Evolutionary conservation across 2,329 filamentous ascomycete genomes (phyloP).

Genomic region (Lasiodiplodia sp.): DNA sequence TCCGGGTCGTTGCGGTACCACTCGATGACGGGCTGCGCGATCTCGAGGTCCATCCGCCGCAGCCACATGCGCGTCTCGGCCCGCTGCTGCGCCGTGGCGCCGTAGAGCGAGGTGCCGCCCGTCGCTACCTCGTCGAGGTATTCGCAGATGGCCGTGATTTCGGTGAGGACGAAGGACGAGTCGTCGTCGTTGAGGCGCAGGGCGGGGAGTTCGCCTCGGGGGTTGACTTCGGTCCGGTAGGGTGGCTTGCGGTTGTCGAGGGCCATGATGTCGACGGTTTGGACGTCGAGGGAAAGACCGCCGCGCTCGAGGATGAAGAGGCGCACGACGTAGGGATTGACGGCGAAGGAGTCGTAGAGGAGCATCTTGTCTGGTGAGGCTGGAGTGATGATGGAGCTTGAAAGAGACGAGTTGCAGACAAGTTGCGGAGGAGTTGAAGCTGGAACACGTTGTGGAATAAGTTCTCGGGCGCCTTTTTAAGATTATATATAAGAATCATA

Average conservation of each 20-base stretch:
- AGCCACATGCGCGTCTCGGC: constrained; percentile 25
- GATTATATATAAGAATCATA: no score
- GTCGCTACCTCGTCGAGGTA: constrained; percentile 21
- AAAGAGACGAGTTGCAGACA: no score
- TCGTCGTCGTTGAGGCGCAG: constrained; percentile 66
- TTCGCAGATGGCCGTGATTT: constrained; percentile 23
- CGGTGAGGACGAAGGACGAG: constrained; percentile 53
- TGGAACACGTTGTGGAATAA: no score
- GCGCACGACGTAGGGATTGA: constrained; percentile 8
- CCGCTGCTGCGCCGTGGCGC: background rate
- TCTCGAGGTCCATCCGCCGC: constrained; percentile 14
- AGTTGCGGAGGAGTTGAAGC: no score
- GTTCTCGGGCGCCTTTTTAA: no score
- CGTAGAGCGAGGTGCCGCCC: background rate
- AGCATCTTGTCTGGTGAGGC: background rate
- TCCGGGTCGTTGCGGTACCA: constrained; percentile 4
- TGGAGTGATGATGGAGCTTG: no score
- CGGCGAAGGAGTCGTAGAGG: constrained; percentile 5
- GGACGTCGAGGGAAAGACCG: background rate
- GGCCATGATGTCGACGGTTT: background rate
- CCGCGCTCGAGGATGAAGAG: constrained; percentile 22
- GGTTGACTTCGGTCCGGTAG: constrained; percentile 13
- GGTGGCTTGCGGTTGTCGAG: constrained; percentile 24
- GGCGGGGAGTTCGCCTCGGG: constrained; percentile 50
- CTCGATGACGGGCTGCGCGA: constrained; percentile 1